phyloP scores from a whole-genome alignment of 345 rosid species.

The Citrus sinensis region DVS_A1.0 CM039166.1:21961501-21962000 shows the following conservation, averaged over 20 bases:
- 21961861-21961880: not conserved
- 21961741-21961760: constrained; percentile 40
- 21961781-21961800: not conserved
- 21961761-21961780: not conserved
- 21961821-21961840: not conserved
- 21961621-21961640: constrained; percentile 14
- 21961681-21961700: constrained; percentile 80
- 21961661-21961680: constrained; percentile 89
- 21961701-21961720: constrained; percentile 77
- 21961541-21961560: not conserved
- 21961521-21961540: not conserved
- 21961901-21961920: not conserved
- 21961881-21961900: not conserved
- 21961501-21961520: constrained; percentile 45
- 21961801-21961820: not conserved
- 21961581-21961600: not conserved
- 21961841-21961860: not conserved
- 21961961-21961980: not conserved
- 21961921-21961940: not conserved
- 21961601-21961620: not conserved
- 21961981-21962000: not conserved
- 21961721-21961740: constrained; percentile 93
- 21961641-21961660: constrained; percentile 60
- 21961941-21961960: not conserved
- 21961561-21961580: not conserved